Percentiles rank a stretch among this genome's conserved stretches.
Conservation (phyloP, 805 yeast genomes). For the Kodamaea kaohsiungensis region DNA sequence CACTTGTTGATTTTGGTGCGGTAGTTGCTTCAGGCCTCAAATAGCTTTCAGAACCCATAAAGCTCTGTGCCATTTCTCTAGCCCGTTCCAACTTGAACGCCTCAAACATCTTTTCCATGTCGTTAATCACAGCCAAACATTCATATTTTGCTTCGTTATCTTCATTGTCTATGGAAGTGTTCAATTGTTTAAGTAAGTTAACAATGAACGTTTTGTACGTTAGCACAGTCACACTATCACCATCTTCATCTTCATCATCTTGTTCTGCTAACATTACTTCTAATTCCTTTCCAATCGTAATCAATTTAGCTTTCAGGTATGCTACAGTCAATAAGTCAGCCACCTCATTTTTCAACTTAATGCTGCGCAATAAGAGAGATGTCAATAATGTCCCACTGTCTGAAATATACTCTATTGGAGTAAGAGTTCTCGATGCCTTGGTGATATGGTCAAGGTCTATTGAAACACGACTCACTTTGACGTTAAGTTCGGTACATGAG, state of each 20-base stretch:
- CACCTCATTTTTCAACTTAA: slow-evolving; percentile 51
- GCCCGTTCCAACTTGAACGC: slow-evolving; percentile 42
- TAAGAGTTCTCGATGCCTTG: slow-evolving; percentile 37
- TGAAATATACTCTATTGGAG: slow-evolving; percentile 49
- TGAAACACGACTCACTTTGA: slow-evolving; percentile 41
- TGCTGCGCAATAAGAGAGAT: slow-evolving; percentile 44
- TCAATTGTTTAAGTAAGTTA: slow-evolving; percentile 57
- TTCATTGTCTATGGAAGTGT: slow-evolving; percentile 50
- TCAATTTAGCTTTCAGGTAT: slow-evolving; percentile 65
- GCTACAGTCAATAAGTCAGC: slow-evolving; percentile 55
- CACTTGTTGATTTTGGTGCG: background rate
- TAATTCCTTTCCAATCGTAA: slow-evolving; percentile 64
- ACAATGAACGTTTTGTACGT: slow-evolving; percentile 62
- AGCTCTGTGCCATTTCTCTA: slow-evolving; percentile 17
- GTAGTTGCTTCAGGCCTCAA: slow-evolving; percentile 2
- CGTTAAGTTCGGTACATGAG: slow-evolving; percentile 50
- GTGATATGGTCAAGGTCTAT: slow-evolving; percentile 50
- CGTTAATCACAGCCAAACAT: slow-evolving; percentile 64
- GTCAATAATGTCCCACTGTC: slow-evolving; percentile 55
- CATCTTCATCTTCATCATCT: slow-evolving; percentile 19
- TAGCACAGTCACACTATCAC: slow-evolving; percentile 23
- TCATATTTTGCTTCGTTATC: slow-evolving; percentile 64
- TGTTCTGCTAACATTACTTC: slow-evolving; percentile 46
- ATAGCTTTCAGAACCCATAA: background rate
- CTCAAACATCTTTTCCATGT: slow-evolving; percentile 74